Evolutionary conservation across 225 moss, liverwort and hornwort species (phyloP), one percentile per base, ranked within the genome.

Genomic region (Polytrichum formosum): DNA sequence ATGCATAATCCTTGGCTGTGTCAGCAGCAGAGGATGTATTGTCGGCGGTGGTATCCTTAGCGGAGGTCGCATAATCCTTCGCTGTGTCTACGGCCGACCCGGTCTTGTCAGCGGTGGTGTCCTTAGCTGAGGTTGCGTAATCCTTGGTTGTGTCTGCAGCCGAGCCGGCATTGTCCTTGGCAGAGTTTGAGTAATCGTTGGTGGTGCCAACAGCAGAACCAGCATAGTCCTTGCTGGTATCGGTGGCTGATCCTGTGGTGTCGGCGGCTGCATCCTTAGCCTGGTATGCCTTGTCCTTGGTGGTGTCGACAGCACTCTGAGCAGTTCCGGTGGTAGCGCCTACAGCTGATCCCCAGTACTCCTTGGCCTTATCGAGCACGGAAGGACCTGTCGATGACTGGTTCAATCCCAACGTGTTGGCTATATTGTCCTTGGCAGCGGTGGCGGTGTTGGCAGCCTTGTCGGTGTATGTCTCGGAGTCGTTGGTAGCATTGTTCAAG

Each of bases 381-480:
- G 84, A 71, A 5, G 78, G 78, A 1, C 75, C 70, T 46, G 67
- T 26, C 1, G 76, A 26, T 0, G 76, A 17, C 28, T 67, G 4
- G 53, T 35, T 35, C 2, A 75, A 0, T 54, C 82, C 81, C 56
- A 77, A 27, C 9, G 81, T 74, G 28, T 61, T 65, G 1, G 71
- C 74, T 17, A 56, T 35, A 4, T 65, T 31, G 0, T 73, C 77
- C 59, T 74, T 77, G 1, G 23, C 82, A 2, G 21, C 65, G 0
- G 63, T 56, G 2, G 72, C 68, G 35, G 77, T 7, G 5, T 74
- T 77, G 1, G 54, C 1, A 0, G 78, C 84, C 26, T 81, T 82
- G 65, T 78, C 61, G 0, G 82, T 82, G 7, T 78, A 84, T 0
- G 84, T 78, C 33, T 78, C 64, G 0, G 80, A 75, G 28, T 85